Conservation (phyloP, 1,284 basidiomycete genomes). For the Leccinum insolens region DNA sequence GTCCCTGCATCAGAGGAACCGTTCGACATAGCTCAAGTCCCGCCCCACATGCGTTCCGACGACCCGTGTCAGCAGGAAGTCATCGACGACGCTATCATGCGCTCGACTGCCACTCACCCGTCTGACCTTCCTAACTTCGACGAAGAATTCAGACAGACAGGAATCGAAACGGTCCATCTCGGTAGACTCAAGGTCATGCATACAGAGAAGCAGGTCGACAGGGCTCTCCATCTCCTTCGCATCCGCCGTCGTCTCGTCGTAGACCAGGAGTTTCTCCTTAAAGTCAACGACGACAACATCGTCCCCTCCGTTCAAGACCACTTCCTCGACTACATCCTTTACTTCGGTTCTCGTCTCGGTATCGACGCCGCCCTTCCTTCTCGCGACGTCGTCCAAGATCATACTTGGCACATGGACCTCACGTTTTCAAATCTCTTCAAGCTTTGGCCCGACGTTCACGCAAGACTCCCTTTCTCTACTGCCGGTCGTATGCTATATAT, state of each 20-base stretch:
- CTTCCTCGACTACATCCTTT: constrained; percentile 12
- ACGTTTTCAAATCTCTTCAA: constrained; percentile 4
- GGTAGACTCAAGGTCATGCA: not conserved
- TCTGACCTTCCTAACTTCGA: not conserved
- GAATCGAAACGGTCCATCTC: not conserved
- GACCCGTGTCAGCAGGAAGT: not conserved
- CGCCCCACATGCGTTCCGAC: not conserved
- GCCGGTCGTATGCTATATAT: constrained; percentile 8
- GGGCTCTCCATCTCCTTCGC: not conserved
- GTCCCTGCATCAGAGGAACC: not conserved
- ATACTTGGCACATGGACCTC: constrained; percentile 9
- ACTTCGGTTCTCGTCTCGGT: not conserved
- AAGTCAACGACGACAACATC: not conserved
- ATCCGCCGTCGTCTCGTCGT: not conserved
- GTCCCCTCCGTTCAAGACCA: not conserved
- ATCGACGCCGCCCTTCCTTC: constrained; percentile 8
- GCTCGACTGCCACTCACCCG: not conserved
- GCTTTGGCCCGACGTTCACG: constrained; percentile 4
- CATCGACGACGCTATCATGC: not conserved
- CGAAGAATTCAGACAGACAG: not conserved
- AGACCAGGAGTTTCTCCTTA: not conserved
- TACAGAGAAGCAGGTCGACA: not conserved
- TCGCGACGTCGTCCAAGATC: not conserved
- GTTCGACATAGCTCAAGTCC: not conserved
- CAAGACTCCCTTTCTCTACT: constrained; percentile 6